Base-by-base conservation (phyloP, 2,329 filamentous ascomycete genomes). In the Aspergillus unguis region DNA sequence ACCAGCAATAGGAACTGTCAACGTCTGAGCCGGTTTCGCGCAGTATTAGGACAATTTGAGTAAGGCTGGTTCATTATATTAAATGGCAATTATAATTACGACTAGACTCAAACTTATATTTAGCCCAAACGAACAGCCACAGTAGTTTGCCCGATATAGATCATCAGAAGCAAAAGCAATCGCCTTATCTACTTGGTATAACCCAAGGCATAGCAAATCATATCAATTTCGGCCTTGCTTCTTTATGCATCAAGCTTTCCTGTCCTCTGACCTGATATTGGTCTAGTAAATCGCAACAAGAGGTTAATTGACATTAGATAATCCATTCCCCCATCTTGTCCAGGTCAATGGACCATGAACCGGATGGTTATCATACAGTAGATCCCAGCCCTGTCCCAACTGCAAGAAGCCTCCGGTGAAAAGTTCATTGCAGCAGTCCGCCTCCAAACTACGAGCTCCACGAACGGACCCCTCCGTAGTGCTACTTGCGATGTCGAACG, bases 321-420 rank as follows among this genome's bases (percentile, higher is more conserved):
- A 57, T 49, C 49, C 46, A 57, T 42, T 59, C 54, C 54, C 38
- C 59, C 59, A 58, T 59, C 55, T 54, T 48, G 50, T 55, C 58
- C 57, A 59, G 48, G 53, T 48, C 49, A 40, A 44, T 45, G 50
- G 6, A 17, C 17, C 17, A 17, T 17, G 57, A 56, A 60, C 56
- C 60, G 57, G 59, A 56, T 62, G 60, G 61, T 63, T 71, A 70
- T 70, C 66, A 57, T 63, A 63, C 59, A 63, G 59, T 69, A 54
- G 50, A 53, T 17, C 17, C 65, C 64, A 66, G 60, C 54, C 60
- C 55, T 59, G 54, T 59, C 59, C 55, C 45, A 68, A 70, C 65
- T 66, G 65, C 66, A 64, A 64, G 56, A 48, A 56, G 46, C 53
- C 47, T 44, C 45, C 48, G 61, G 54, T 58, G 45, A 35, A 55